Percentiles rank a stretch among this genome's conserved stretches.
phyloP scores from a whole-genome alignment of 139 green algal species.

The Tetraselmis chui region DNA sequence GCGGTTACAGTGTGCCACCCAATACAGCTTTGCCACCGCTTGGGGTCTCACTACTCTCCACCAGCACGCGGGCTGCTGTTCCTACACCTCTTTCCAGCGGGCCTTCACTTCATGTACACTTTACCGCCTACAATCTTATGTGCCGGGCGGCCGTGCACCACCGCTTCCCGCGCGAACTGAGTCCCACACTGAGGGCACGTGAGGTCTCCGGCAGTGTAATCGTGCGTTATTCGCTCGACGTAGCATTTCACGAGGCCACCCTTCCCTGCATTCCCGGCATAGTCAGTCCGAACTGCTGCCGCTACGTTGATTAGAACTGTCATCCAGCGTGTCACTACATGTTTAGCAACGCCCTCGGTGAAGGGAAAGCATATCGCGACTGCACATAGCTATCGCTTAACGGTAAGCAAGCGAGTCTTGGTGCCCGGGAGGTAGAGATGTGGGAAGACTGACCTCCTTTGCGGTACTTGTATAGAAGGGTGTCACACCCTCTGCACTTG shows the following conservation, averaged over 20 bases:
- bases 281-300: background rate
- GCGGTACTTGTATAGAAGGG: constrained; percentile 2
- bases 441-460: background rate
- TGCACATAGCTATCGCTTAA: background rate
- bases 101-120: constrained; percentile 7
- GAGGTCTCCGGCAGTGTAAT: background rate
- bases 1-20: too few species aligned
- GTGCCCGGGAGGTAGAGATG: background rate
- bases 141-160: background rate
- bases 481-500: constrained; percentile 1
- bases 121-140: constrained; percentile 7
- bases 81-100: too few species aligned
- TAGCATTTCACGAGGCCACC: constrained; percentile 9
- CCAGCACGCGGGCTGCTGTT: too few species aligned
- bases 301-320: too few species aligned
- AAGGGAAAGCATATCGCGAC: background rate
- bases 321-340: too few species aligned
- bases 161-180: background rate
- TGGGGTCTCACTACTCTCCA: too few species aligned
- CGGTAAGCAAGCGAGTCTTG: too few species aligned
- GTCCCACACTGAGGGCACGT: background rate
- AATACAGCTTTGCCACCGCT: too few species aligned
- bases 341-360: background rate
- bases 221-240: constrained; percentile 9
- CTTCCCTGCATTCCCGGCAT: background rate